These are phyloP conservation scores for Aphanomyces invadans DNA, from an alignment of 352 stramenopile genomes.

Conservation along the genomic window DNA sequence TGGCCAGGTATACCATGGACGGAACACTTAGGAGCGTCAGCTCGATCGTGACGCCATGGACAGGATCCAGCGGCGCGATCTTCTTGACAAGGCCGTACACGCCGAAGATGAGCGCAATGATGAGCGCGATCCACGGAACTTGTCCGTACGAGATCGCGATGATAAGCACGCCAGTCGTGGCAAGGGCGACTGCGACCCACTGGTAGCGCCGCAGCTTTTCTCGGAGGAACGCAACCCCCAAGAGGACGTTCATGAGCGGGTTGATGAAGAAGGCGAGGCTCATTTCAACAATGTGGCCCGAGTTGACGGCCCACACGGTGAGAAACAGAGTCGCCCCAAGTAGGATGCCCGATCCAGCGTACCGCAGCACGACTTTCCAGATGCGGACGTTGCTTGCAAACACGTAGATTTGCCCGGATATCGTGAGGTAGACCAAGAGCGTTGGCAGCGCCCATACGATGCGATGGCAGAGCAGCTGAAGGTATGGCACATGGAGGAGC, in stretches of 20 bases:
- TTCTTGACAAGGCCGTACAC: conserved; percentile 23
- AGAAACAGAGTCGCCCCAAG: conserved; percentile 18
- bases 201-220: conserved; percentile 8
- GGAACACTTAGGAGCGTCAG: neutral
- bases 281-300: conserved; percentile 19
- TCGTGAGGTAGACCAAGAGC: conserved; percentile 11
- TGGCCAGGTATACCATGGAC: conserved; percentile 2
- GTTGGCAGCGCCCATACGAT: conserved; percentile 18
- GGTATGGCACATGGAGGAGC: conserved; percentile 4
- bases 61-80: conserved; percentile 6
- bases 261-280: conserved; percentile 23
- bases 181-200: conserved; percentile 6
- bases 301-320: conserved; percentile 19
- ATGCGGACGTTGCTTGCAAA: neutral
- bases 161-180: neutral
- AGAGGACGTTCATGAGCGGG: conserved; percentile 19
- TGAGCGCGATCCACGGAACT: conserved; percentile 18
- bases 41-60: conserved; percentile 15
- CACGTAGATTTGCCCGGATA: conserved; percentile 1
- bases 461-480: conserved; percentile 16
- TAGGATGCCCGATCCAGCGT: conserved; percentile 7
- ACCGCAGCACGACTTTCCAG: conserved; percentile 8
- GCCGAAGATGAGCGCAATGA: conserved; percentile 11
- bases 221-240: conserved; percentile 15
- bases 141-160: conserved; percentile 17